Percentiles rank a stretch among this genome's conserved stretches.
phyloP scores from a whole-genome alignment of 768 basidiomycete species.

The Collybia sp. region DNA sequence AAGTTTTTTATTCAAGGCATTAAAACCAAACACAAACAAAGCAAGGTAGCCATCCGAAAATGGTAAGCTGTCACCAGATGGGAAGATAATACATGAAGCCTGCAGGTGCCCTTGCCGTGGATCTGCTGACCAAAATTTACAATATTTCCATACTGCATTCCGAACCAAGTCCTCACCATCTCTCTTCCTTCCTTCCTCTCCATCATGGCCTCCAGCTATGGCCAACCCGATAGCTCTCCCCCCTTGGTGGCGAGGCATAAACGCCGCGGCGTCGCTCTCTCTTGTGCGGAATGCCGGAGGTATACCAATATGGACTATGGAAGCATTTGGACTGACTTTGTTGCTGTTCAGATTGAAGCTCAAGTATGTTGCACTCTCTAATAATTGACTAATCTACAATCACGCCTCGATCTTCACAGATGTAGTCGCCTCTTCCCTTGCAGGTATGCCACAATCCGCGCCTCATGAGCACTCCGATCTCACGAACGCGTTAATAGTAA shows the following conservation, averaged over 20 bases:
- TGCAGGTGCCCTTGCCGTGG: slow-evolving; percentile 17
- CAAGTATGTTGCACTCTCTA: slow-evolving; percentile 39
- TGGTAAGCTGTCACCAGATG: neutral
- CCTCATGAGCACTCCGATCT: neutral
- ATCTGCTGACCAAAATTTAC: too few relatives aligned
- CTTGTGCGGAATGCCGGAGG: slow-evolving; percentile 71
- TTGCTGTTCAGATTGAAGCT: slow-evolving; percentile 51
- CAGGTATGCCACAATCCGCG: neutral
- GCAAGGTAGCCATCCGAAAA: slow-evolving; percentile 2
- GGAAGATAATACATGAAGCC: slow-evolving; percentile 16
- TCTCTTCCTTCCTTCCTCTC: neutral
- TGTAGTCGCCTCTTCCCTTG: slow-evolving; percentile 8
- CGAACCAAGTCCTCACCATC: neutral
- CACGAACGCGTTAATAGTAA: slow-evolving; percentile 26
- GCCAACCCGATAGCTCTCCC: slow-evolving; percentile 19
- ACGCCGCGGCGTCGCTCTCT: slow-evolving; percentile 51
- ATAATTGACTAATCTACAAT: slow-evolving; percentile 39
- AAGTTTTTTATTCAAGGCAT: neutral
- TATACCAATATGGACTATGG: slow-evolving; percentile 11
- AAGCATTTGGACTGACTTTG: slow-evolving; percentile 5
- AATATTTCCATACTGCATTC: neutral
- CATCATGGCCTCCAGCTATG: slow-evolving; percentile 4
- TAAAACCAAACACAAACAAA: slow-evolving; percentile 3
- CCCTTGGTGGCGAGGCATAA: slow-evolving; percentile 36
- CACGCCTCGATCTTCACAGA: slow-evolving; percentile 66